Conservation (phyloP, 306 rosid genomes). For the Lathyrus sativus region DNA sequence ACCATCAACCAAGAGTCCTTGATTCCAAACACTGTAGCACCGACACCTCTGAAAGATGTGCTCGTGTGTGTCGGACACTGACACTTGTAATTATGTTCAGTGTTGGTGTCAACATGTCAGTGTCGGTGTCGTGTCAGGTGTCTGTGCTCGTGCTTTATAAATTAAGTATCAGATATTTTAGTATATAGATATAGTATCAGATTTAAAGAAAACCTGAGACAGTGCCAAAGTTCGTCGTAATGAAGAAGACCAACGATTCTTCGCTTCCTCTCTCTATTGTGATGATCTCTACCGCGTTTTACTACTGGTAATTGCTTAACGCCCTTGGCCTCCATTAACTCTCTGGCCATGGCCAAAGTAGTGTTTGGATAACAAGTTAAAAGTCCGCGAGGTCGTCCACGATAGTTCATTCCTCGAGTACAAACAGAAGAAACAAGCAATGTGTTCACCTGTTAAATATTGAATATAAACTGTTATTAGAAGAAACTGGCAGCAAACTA, state of each 20-base stretch:
- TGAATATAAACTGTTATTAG: constrained; percentile 20
- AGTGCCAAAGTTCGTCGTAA: constrained; percentile 67
- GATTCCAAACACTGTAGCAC: neutral
- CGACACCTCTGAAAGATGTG: no score
- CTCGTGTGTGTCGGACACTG: no score
- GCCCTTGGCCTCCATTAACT: constrained; percentile 96
- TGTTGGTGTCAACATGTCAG: no score
- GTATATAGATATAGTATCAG: neutral
- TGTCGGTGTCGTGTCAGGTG: no score
- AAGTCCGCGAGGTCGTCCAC: constrained; percentile 78
- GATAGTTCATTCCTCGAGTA: constrained; percentile 81
- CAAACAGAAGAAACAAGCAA: constrained; percentile 80
- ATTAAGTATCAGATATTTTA: no score
- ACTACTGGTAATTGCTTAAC: constrained; percentile 92
- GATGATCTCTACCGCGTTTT: constrained; percentile 55
- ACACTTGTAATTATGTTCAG: no score
- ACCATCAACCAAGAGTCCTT: constrained; percentile 17
- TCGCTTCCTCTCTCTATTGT: constrained; percentile 56
- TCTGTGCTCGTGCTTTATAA: no score
- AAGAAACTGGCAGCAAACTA: constrained; percentile 23
- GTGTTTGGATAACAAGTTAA: constrained; percentile 83
- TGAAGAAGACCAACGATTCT: constrained; percentile 80
- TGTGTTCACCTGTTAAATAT: constrained; percentile 57
- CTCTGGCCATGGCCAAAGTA: constrained; percentile 79
- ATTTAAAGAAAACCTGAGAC: constrained; percentile 67